phyloP scores from a whole-genome alignment of 345 rosid genomes.

The Dipteronia sinensis region DNA sequence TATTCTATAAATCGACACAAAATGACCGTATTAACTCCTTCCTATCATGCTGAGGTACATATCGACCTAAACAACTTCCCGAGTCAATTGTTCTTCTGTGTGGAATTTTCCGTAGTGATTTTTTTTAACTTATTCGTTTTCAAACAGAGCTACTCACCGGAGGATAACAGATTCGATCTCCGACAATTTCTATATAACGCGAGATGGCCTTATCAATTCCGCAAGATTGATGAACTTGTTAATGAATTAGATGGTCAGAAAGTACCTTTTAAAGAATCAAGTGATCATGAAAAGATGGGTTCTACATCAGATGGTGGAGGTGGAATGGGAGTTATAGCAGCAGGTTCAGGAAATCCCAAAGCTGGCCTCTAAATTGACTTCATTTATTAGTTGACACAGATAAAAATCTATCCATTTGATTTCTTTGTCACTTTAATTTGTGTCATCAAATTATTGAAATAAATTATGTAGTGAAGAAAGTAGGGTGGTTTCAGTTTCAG shows the following conservation, averaged over 20 bases:
- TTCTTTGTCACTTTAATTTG: not conserved
- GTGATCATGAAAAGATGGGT: conserved; percentile 10
- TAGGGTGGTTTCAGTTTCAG: not conserved
- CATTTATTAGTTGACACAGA: not conserved
- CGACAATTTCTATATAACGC: conserved; percentile 87
- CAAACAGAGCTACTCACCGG: conserved; percentile 89
- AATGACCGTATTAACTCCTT: conserved; percentile 92
- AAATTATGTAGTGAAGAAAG: not conserved
- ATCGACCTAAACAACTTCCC: not conserved
- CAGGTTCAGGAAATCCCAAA: conserved; percentile 64
- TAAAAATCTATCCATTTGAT: not conserved
- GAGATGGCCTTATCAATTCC: conserved; percentile 85
- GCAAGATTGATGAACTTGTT: conserved; percentile 85
- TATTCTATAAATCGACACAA: conserved; percentile 97
- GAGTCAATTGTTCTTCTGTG: not conserved
- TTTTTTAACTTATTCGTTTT: not conserved
- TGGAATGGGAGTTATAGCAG: conserved; percentile 68
- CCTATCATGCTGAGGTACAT: conserved; percentile 93
- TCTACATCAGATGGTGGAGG: conserved; percentile 10
- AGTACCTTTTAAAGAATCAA: conserved; percentile 46
- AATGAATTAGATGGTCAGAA: conserved; percentile 54
- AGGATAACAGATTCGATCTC: conserved; percentile 87
- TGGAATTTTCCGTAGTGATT: not conserved
- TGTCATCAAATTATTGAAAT: not conserved
- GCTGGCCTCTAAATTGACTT: conserved; percentile 42